phyloP scores from a whole-genome alignment of 78 protist genomes.

The Dictyostelium firmibasis region DNA sequence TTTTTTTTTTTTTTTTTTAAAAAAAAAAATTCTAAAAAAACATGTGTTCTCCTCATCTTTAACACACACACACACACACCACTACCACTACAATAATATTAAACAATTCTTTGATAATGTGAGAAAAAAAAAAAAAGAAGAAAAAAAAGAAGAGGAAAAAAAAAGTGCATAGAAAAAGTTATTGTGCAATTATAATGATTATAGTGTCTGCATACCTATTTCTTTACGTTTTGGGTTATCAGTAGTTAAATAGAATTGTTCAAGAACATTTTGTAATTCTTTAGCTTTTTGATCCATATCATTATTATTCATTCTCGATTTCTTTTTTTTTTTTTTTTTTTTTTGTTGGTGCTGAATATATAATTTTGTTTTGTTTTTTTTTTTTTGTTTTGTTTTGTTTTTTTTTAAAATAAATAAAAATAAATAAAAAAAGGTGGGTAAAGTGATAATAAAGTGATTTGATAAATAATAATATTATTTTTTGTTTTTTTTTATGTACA shows the following conservation, averaged over 20 bases:
- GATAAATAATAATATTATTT: background rate
- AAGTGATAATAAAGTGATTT: background rate
- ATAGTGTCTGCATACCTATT: constrained; percentile 16
- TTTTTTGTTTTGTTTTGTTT: too few relatives aligned
- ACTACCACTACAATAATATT: background rate
- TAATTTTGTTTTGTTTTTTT: too few relatives aligned
- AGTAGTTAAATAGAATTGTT: constrained; percentile 26
- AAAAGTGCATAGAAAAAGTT: background rate
- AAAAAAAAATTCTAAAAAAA: background rate
- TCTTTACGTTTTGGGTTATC: constrained; percentile 27
- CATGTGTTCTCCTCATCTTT: background rate
- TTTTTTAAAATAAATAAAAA: too few relatives aligned
- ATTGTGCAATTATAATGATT: background rate
- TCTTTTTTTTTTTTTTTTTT: too few relatives aligned
- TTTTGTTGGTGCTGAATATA: too few relatives aligned
- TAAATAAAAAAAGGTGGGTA: background rate
- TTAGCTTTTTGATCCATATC: constrained; percentile 33
- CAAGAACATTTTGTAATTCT: constrained; percentile 11
- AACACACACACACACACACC: too few relatives aligned
- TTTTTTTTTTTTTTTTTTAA: too few relatives aligned
- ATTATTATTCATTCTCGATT: constrained; percentile 4
- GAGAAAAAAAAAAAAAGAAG: background rate
- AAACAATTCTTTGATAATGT: background rate
- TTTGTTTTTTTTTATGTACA: background rate
- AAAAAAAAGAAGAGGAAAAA: background rate